Evolutionary conservation across 2,329 filamentous ascomycete species (phyloP).

Genomic region (Claviceps purpurea): DNA sequence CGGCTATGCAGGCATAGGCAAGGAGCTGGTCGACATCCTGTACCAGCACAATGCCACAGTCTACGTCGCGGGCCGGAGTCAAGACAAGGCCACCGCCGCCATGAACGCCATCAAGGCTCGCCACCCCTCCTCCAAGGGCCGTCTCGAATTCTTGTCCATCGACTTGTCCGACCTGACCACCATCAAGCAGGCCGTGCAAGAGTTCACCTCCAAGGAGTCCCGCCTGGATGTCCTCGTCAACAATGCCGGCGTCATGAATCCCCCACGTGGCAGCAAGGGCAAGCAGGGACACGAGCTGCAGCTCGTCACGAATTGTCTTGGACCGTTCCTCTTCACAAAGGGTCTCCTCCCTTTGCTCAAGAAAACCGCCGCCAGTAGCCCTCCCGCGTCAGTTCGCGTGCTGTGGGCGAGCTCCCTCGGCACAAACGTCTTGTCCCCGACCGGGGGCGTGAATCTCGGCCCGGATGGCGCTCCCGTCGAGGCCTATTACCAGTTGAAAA

Average conservation of each 20-base stretch:
- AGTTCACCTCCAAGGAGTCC: slow-evolving; percentile 17
- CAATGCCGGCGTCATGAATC: slow-evolving; percentile 31
- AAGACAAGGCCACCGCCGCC: slow-evolving; percentile 29
- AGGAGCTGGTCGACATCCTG: slow-evolving; percentile 37
- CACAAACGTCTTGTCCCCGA: background rate
- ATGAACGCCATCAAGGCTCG: slow-evolving; percentile 28
- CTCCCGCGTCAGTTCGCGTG: slow-evolving; percentile 4
- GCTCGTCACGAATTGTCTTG: background rate
- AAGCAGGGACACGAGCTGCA: slow-evolving; percentile 29
- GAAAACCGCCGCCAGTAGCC: slow-evolving; percentile 1
- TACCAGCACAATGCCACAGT: slow-evolving; percentile 40
- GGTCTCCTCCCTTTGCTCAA: slow-evolving; percentile 1
- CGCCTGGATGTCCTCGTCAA: slow-evolving; percentile 29
- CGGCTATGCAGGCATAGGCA: slow-evolving; percentile 31
- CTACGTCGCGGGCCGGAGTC: slow-evolving; percentile 38
- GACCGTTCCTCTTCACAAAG: slow-evolving; percentile 5
- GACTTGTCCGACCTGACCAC: slow-evolving; percentile 28
- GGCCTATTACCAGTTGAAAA: background rate
- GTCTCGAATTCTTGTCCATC: slow-evolving; percentile 29
- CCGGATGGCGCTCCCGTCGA: background rate
- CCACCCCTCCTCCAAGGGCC: slow-evolving; percentile 23
- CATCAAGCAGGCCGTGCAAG: slow-evolving; percentile 18
- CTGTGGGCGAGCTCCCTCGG: slow-evolving; percentile 4
- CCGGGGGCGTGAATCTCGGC: slow-evolving; percentile 11
- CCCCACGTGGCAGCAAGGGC: slow-evolving; percentile 26